Percentiles rank a stretch among this genome's conserved stretches.
Conservation (phyloP, 2,329 filamentous ascomycete genomes). For the Colletotrichum sp. region DNA sequence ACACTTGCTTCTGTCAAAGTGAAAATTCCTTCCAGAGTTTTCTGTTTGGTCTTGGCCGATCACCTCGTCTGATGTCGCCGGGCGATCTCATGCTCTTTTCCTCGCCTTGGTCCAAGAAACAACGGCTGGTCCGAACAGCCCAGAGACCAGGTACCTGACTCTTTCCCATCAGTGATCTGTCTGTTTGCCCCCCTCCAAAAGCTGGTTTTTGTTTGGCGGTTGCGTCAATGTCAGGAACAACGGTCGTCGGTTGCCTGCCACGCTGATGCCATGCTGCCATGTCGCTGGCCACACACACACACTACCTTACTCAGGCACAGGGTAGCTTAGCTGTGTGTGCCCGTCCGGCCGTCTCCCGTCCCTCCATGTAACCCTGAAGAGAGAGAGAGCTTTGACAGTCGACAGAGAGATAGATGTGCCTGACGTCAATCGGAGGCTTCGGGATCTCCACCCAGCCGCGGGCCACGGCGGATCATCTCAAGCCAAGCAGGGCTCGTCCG, state of each 20-base stretch:
- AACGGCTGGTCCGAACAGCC: neutral
- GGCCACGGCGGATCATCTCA: neutral
- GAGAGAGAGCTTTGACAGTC: neutral
- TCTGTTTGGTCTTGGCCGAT: neutral
- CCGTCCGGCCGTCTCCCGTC: constrained; percentile 1
- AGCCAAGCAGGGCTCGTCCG: neutral
- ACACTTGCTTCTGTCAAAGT: neutral
- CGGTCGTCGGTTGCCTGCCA: neutral
- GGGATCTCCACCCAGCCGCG: constrained; percentile 8
- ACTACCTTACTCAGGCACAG: neutral
- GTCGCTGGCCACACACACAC: neutral
- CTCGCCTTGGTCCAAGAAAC: neutral
- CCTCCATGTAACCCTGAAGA: neutral
- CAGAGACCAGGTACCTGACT: neutral
- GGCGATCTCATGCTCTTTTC: neutral
- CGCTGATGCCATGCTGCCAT: neutral
- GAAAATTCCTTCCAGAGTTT: neutral
- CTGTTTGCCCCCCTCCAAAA: neutral
- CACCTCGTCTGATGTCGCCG: neutral
- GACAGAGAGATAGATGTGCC: neutral
- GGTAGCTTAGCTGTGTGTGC: neutral
- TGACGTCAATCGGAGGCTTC: constrained; percentile 22
- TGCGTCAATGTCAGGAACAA: neutral
- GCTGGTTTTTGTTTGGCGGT: neutral
- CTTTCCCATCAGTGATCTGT: neutral